A percentile compares a stretch with the other conserved stretches of the same genome.
Conservation (phyloP, 2,329 filamentous ascomycete genomes). For the Hypoxylon sp. region DNA sequence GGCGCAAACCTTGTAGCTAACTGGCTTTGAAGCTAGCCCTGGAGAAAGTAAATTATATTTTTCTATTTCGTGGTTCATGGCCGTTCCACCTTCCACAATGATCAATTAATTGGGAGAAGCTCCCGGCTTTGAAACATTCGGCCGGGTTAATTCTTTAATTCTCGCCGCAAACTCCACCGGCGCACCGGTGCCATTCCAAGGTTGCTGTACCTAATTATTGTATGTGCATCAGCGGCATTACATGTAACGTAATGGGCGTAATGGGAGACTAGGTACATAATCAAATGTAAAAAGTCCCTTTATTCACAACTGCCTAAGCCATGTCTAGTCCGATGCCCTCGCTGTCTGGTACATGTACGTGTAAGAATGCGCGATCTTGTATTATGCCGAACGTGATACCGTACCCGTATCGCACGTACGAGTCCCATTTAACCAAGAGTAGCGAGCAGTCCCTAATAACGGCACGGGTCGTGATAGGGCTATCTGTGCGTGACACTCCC, state of each 20-base stretch:
- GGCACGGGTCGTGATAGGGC: constrained; percentile 27
- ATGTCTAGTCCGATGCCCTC: constrained; percentile 23
- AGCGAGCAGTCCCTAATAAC: constrained; percentile 22
- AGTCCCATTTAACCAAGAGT: constrained; percentile 20
- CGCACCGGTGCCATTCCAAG: constrained; percentile 31
- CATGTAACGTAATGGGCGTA: constrained; percentile 34
- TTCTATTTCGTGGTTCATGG: constrained; percentile 20
- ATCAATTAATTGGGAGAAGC: constrained; percentile 38
- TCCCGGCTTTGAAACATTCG: constrained; percentile 43
- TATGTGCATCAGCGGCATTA: not conserved
- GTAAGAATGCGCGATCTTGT: constrained; percentile 33
- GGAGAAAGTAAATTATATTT: constrained; percentile 34
- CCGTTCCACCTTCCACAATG: constrained; percentile 32
- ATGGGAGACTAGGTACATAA: not conserved
- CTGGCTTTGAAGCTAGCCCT: constrained; percentile 12
- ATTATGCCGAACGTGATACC: constrained; percentile 31
- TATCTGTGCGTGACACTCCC: constrained; percentile 28
- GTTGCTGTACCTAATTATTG: constrained; percentile 26
- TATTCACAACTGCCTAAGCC: constrained; percentile 7
- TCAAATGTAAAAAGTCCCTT: constrained; percentile 25
- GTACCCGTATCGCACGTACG: constrained; percentile 18
- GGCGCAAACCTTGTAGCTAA: constrained; percentile 27
- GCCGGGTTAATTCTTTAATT: constrained; percentile 45
- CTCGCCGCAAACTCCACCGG: constrained; percentile 46
- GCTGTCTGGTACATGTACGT: constrained; percentile 12